A percentile compares a stretch with the other conserved stretches of the same genome.
Evolutionary conservation across 1,284 basidiomycete genomes (phyloP).

Genomic region (Lignosus rhinocerotis): DNA sequence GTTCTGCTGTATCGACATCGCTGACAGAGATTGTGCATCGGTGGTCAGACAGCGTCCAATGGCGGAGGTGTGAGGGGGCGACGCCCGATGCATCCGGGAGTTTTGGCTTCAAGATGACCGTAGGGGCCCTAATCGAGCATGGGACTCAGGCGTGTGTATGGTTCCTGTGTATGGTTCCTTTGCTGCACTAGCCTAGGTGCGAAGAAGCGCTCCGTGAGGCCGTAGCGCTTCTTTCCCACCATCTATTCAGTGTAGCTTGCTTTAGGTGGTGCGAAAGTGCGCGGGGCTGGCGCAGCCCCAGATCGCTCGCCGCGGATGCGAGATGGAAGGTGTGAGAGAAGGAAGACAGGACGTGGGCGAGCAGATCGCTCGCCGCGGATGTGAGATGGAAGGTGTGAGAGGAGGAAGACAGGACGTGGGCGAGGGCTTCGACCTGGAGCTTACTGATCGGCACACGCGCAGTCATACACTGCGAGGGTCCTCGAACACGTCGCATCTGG

Average conservation of each 20-base stretch:
- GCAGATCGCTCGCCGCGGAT: conserved; percentile 2
- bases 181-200: conserved; percentile 19
- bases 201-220: conserved; percentile 7
- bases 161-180: conserved; percentile 17
- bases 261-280: conserved; percentile 16
- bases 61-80: neutral
- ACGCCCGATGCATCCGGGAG: conserved; percentile 7
- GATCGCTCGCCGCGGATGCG: conserved; percentile 2
- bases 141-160: conserved; percentile 17
- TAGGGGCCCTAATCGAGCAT: conserved; percentile 18
- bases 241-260: conserved; percentile 20
- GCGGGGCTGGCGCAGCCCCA: conserved; percentile 7
- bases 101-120: conserved; percentile 16
- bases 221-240: conserved; percentile 19
- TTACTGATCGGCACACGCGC: conserved; percentile 5
- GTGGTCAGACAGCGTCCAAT: neutral
- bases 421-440: neutral
- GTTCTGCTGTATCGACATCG: neutral
- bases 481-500: conserved; percentile 3
- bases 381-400: conserved; percentile 3
- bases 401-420: neutral
- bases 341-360: neutral
- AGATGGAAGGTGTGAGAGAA: neutral
- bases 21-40: neutral
- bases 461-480: conserved; percentile 5